Conservation (phyloP, 2,329 filamentous ascomycete species). For the Xylariales sp. region DNA sequence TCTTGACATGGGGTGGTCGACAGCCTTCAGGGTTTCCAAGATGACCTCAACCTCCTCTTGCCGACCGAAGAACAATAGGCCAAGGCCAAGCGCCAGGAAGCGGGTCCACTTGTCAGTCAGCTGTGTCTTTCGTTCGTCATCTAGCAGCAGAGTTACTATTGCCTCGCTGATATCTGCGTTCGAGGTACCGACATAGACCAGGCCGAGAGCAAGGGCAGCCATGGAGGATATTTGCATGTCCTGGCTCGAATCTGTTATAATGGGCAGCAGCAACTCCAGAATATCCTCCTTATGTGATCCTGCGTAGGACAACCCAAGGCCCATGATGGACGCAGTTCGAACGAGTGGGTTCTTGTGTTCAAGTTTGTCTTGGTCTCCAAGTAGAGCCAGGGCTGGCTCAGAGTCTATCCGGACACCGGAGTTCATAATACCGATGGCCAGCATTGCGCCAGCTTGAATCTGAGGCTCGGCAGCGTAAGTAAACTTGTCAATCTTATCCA, state of each 20-base stretch:
- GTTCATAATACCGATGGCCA: conserved; percentile 94
- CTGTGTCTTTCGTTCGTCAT: conserved; percentile 85
- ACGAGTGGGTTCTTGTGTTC: conserved; percentile 73
- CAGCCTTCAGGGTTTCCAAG: conserved; percentile 90
- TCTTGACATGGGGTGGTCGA: conserved; percentile 95
- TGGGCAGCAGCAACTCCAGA: conserved; percentile 78
- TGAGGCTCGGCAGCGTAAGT: conserved; percentile 76
- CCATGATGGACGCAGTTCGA: conserved; percentile 86
- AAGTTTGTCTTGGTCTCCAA: conserved; percentile 76
- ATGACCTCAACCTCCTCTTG: conserved; percentile 99
- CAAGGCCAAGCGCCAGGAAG: conserved; percentile 91
- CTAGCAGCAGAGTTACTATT: conserved; percentile 86
- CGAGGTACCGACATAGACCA: conserved; percentile 90
- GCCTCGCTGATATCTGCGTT: conserved; percentile 88
- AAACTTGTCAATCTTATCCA: conserved; percentile 93
- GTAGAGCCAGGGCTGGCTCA: conserved; percentile 82
- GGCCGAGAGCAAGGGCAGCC: conserved; percentile 84
- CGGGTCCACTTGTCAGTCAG: conserved; percentile 98
- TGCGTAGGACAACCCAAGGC: conserved; percentile 88
- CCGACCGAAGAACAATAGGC: conserved; percentile 89
- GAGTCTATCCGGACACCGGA: conserved; percentile 85
- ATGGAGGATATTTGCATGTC: conserved; percentile 97
- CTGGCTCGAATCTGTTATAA: conserved; percentile 76
- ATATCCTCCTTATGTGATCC: conserved; percentile 89
- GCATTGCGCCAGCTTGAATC: conserved; percentile 85